A percentile compares a stretch with the other conserved stretches of the same genome.
phyloP scores from a whole-genome alignment of 495 filamentous ascomycete species.

The Aspergillus cavernicola region DNA sequence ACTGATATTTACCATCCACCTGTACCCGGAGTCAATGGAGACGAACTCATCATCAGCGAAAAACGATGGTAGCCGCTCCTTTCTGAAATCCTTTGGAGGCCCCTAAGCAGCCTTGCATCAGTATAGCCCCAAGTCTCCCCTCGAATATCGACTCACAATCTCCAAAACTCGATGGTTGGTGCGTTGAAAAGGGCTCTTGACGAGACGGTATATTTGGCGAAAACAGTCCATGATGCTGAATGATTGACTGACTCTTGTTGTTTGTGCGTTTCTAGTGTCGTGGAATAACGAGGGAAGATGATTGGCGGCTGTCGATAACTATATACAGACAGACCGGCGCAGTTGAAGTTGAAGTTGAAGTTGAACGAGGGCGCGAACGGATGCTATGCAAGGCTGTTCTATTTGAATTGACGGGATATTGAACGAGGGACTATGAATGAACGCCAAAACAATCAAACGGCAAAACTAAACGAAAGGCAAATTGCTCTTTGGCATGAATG shows the following conservation, averaged over 20 bases:
- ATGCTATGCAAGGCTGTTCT: constrained; percentile 10
- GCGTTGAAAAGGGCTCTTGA: constrained; percentile 36
- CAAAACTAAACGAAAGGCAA: constrained; percentile 21
- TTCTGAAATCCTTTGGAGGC: constrained; percentile 44
- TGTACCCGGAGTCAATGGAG: constrained; percentile 10
- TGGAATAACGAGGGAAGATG: not conserved
- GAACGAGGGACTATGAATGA: constrained; percentile 26
- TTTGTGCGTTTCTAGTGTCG: not conserved
- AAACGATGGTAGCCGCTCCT: constrained; percentile 40
- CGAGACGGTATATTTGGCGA: constrained; percentile 33
- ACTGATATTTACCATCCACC: constrained; percentile 17
- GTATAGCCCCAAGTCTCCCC: not conserved
- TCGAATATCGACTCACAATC: constrained; percentile 30
- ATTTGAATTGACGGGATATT: constrained; percentile 17
- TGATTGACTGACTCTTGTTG: not conserved
- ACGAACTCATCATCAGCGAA: constrained; percentile 47
- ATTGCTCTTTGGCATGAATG: constrained; percentile 19
- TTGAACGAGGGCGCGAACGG: constrained; percentile 8
- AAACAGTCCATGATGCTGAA: constrained; percentile 36
- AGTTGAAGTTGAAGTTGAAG: constrained; percentile 6
- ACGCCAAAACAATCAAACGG: constrained; percentile 23
- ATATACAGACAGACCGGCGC: constrained; percentile 15
- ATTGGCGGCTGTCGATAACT: constrained; percentile 2
- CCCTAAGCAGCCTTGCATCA: constrained; percentile 25
- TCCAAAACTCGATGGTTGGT: constrained; percentile 29